Evolutionary conservation across 2,329 filamentous ascomycete species (phyloP).

Genomic region (Ophiostoma perfectum): DNA sequence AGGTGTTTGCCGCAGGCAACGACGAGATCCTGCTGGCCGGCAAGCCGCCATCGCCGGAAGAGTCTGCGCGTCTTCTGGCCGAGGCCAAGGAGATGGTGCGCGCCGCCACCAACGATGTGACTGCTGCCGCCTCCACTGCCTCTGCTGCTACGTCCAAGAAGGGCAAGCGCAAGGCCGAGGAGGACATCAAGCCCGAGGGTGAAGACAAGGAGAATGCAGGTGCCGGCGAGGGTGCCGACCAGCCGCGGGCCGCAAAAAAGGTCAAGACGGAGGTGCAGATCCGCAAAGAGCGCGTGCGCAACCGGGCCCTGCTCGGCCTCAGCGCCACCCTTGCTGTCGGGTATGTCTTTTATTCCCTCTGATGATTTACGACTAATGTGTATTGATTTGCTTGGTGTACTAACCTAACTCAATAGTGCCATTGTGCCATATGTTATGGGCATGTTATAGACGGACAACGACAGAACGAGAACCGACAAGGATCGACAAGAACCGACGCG

Average conservation of each 20-base stretch:
- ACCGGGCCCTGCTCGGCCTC: slow-evolving; percentile 77
- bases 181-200: slow-evolving; percentile 63
- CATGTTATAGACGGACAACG: slow-evolving; percentile 25
- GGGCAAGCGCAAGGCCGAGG: slow-evolving; percentile 68
- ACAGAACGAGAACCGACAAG: background rate
- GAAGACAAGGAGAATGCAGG: slow-evolving; percentile 48
- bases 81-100: slow-evolving; percentile 86
- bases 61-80: slow-evolving; percentile 76
- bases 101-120: slow-evolving; percentile 40
- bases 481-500: background rate
- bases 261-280: slow-evolving; percentile 78
- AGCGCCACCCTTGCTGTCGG: slow-evolving; percentile 82
- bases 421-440: slow-evolving; percentile 30
- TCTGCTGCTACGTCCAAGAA: slow-evolving; percentile 37
- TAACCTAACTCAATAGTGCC: slow-evolving; percentile 25
- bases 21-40: slow-evolving; percentile 67
- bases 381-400: background rate
- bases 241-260: slow-evolving; percentile 56
- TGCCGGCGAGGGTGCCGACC: slow-evolving; percentile 30
- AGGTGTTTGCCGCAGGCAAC: slow-evolving; percentile 30
- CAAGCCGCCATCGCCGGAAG: slow-evolving; percentile 67
- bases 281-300: slow-evolving; percentile 79
- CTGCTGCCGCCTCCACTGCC: background rate
- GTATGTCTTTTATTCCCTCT: slow-evolving; percentile 52
- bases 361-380: too few species aligned